These are phyloP conservation scores for Wakefieldia striispora DNA, from an alignment of 768 basidiomycete genomes.

Conservation along the genomic window DNA sequence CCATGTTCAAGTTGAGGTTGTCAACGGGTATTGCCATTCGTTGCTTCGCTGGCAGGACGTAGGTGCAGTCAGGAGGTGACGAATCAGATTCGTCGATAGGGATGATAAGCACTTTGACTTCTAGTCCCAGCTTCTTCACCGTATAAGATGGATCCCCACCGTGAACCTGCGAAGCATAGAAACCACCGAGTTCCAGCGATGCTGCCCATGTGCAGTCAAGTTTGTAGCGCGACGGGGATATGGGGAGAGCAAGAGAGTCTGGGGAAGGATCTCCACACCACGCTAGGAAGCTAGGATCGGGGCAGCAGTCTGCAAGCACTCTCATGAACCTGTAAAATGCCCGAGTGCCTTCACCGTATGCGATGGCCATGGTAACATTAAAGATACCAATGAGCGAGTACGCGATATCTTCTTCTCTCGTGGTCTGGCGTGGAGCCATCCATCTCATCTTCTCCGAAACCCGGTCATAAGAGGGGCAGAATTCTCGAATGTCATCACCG, in stretches of 20 bases:
- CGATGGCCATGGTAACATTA: conserved; percentile 2
- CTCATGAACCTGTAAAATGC: conserved; percentile 3
- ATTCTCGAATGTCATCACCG: not conserved
- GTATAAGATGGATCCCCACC: not conserved
- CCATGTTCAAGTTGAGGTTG: not conserved
- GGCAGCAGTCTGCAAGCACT: not conserved
- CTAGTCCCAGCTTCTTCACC: not conserved
- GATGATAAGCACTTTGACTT: not conserved
- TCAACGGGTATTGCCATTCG: conserved; percentile 1
- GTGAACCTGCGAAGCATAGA: not conserved
- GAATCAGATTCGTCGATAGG: conserved; percentile 1
- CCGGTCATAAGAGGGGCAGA: not conserved
- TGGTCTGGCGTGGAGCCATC: conserved; percentile 1
- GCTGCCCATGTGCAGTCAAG: not conserved
- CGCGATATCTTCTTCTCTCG: conserved; percentile 1
- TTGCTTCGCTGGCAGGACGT: not conserved
- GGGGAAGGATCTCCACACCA: conserved; percentile 1
- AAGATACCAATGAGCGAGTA: conserved; percentile 7
- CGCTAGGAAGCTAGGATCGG: conserved; percentile 1
- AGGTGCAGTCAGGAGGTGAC: not conserved
- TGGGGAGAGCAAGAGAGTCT: not conserved
- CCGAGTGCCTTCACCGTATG: not conserved
- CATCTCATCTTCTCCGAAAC: conserved; percentile 7
- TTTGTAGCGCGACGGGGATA: not conserved
- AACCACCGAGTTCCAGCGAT: conserved; percentile 1